These are phyloP conservation scores for Artemisia tridentata DNA, from an alignment of 129 eudicot genomes.

Conservation along the genomic window DNA sequence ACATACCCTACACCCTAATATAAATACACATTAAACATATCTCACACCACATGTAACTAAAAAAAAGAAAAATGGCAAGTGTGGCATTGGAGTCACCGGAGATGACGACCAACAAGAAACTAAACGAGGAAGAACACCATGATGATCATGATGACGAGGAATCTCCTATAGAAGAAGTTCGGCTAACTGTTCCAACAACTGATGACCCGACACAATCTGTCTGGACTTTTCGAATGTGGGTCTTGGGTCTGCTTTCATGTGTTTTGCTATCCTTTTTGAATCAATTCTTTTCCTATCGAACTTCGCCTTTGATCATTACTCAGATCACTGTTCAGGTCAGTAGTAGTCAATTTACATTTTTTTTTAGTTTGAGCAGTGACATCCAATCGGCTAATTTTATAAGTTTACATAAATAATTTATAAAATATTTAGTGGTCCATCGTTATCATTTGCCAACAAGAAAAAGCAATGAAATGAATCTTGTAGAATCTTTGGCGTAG, in stretches of 20 bases:
- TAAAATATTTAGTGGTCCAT: neutral
- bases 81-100: conserved; percentile 27
- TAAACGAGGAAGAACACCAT: neutral
- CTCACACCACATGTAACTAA: neutral
- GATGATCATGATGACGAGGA: conserved; percentile 42
- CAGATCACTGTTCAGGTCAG: conserved; percentile 51
- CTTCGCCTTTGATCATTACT: conserved; percentile 51
- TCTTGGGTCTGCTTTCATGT: conserved; percentile 65
- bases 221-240: conserved; percentile 91
- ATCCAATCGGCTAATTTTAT: too few species aligned
- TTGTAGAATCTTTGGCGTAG: conserved; percentile 10
- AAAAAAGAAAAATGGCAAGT: conserved; percentile 27
- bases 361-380: too few species aligned
- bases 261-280: conserved; percentile 60
- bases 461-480: conserved; percentile 21
- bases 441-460: conserved; percentile 21
- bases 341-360: too few species aligned
- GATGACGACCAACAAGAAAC: neutral
- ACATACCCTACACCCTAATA: neutral
- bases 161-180: conserved; percentile 78
- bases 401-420: too few species aligned
- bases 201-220: conserved; percentile 74
- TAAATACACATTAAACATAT: neutral
- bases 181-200: conserved; percentile 58
- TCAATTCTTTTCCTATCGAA: conserved; percentile 64